Percentiles rank a stretch among this genome's conserved stretches.
Conservation (phyloP, 176 grass and related monocot genomes). For the Musa beccarii region DNA sequence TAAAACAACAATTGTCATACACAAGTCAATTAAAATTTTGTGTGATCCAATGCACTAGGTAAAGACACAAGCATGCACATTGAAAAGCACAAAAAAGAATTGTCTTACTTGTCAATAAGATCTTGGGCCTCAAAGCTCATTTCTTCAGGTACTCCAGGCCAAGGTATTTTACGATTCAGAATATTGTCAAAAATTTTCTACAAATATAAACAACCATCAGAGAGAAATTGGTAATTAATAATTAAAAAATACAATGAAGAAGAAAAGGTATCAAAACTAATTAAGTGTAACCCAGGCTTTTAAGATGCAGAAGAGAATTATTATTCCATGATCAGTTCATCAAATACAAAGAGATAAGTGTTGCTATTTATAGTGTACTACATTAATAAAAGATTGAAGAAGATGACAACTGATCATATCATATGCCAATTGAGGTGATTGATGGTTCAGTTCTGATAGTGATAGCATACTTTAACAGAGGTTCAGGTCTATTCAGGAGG, state of each 20-base stretch:
- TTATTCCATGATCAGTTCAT: background rate
- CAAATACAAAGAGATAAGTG: background rate
- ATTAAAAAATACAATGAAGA: background rate
- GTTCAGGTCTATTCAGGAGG: too few relatives aligned
- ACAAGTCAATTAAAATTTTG: background rate
- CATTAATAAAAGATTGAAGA: background rate
- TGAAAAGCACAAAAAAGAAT: background rate
- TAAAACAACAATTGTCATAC: background rate
- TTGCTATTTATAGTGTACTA: background rate
- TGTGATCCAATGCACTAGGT: background rate
- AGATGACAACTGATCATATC: background rate
- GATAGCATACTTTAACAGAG: background rate
- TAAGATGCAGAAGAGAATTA: background rate
- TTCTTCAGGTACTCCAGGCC: conserved; percentile 84
- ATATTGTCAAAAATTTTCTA: conserved; percentile 99
- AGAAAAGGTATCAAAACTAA: background rate
- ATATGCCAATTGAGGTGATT: background rate
- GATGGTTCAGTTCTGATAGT: background rate
- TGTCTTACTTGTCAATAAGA: conserved; percentile 91
- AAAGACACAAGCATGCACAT: background rate
- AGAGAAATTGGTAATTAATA: conserved; percentile 9
- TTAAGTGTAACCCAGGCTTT: background rate
- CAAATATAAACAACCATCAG: conserved; percentile 29
- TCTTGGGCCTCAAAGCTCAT: conserved; percentile 76
- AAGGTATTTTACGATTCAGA: conserved; percentile 95